Base-by-base conservation (phyloP, 2,329 filamentous ascomycete species). In the Claviceps maximensis region DNA sequence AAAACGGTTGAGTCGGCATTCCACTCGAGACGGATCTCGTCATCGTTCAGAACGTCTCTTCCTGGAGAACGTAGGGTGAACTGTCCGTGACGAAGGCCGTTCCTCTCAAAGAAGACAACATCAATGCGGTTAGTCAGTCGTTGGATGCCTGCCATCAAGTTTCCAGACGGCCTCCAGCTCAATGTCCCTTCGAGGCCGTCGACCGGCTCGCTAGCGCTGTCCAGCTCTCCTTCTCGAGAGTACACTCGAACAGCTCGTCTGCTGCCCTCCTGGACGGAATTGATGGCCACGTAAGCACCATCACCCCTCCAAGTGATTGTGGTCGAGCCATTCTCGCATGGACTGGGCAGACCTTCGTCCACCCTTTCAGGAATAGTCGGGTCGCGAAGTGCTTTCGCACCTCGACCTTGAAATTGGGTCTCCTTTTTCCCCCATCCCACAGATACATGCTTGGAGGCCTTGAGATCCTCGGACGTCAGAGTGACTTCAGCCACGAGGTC, bases 361-460 rank as follows among this genome's bases (percentile, higher is more conserved):
- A 96, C 79, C 64, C 84, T 87, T 66, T 97, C 90, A 0, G 93
- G 93, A 59, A 98, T 87, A 10, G 93, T 98, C 17, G 93, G 93
- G 67, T 98, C 93, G 52, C 88, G 80, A 58, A 97, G 74, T 21
- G 89, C 89, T 70, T 82, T 83, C 54, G 90, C 91, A 57, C 90
- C 82, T 62, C 87, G 89, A 50, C 93, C 93, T 64, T 96, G 87
- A 67, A 98, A 98, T 67, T 98, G 93, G 0, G 93, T 98, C 70
- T 98, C 93, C 65, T 87, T 89, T 73, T 97, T 97, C 55, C 93
- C 93, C 93, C 93, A 98, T 49, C 93, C 93, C 23, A 98, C 91
- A 21, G 89, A 94, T 54, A 96, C 93, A 72, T 96, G 90, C 66
- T 85, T 93, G 27, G 86, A 97, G n/a, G 82, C 80, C 60, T 86